phyloP scores from a whole-genome alignment of 345 rosid genomes.

The Salix arbutifolia region DNA sequence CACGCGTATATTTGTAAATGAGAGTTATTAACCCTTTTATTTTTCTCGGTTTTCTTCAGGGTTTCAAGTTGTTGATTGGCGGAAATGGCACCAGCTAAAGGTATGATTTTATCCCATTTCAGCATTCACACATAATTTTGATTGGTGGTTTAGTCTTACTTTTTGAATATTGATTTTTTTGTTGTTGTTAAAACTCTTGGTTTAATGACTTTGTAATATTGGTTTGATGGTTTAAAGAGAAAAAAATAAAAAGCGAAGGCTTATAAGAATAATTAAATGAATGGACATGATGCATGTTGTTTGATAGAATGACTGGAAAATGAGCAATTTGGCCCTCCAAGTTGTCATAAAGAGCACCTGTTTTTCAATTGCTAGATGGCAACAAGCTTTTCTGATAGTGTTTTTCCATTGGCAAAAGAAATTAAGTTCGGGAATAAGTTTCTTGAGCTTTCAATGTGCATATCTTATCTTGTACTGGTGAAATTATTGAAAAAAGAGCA shows the following conservation, averaged over 20 bases:
- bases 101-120: background rate
- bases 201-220: background rate
- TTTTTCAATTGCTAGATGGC: background rate
- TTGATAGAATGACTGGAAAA: background rate
- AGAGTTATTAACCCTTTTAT: background rate
- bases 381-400: background rate
- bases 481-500: background rate
- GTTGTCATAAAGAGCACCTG: background rate
- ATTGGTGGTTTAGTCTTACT: background rate
- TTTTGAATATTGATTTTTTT: background rate
- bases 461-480: background rate
- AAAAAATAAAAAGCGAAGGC: background rate
- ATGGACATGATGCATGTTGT: background rate
- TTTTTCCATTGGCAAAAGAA: background rate
- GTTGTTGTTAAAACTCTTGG: background rate
- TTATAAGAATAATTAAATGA: background rate
- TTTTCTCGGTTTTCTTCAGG: background rate
- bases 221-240: background rate
- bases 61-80: conserved; percentile 1
- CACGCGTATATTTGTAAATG: background rate
- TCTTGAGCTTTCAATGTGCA: background rate
- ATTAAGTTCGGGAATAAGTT: background rate
- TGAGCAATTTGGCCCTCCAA: background rate
- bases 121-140: background rate
- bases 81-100: conserved; percentile 25